Evolutionary conservation across 2,329 filamentous ascomycete species (phyloP), one percentile per base, ranked within the genome.

Genomic region (Macrophomina tecta): DNA sequence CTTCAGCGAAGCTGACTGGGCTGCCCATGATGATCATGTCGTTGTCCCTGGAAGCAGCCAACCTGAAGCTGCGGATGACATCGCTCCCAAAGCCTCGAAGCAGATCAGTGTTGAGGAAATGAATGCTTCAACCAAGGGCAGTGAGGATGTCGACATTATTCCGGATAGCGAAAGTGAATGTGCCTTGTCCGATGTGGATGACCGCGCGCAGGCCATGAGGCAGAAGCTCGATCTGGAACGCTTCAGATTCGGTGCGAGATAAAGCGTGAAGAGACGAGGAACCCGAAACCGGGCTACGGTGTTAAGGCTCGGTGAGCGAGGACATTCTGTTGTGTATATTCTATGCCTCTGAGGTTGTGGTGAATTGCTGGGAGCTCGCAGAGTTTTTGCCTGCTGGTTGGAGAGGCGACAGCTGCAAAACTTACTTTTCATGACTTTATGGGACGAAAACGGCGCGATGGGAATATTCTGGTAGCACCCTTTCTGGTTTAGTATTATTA

Each of bases 111-210:
- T 5, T 32, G n/a, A 7, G 18, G 36, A 5, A 16, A 18, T 42
- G 42, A 14, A 5, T n/a, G 23, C 36, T 28, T 28, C 23, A 6
- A 58, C 51, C 7, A 78, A 79, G 67, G 82, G 82, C 12, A 84
- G 82, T 68, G 82, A 84, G 69, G 82, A 84, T 60, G 67, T 83
- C 18, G 70, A 84, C 14, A 52, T 67, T 30, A 75, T 83, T 0
- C 81, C 80, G 0, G 78, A 82, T 51, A 84, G 82, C 70, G 79
- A 80, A 42, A 77, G 72, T 16, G 75, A 78, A 7, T 36, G 23
- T 5, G 55, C 32, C 16, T 9, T 71, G 9, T 56, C 51, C 5
- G 63, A 56, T 5, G 5, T n/a, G 7, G 53, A 66, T 7, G 63
- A 49, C 8, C 49, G 42, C 18, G 18, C 34, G 4, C 32, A 42